Conservation (phyloP, 2,329 filamentous ascomycete genomes). For the Teratosphaeria nubilosa region DNA sequence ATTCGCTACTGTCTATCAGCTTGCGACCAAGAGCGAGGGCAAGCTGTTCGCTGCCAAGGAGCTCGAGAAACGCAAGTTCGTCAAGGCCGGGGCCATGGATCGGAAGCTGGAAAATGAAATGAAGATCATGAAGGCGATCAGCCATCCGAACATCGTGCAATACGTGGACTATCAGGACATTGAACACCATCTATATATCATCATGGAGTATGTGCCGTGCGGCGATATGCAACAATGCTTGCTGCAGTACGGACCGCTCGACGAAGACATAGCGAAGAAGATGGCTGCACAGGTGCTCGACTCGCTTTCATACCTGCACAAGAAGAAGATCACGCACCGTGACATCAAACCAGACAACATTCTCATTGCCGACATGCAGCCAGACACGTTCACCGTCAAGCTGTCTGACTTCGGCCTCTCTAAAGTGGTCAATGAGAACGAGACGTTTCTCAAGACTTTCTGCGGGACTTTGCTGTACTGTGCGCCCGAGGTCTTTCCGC, state of each 20-base stretch:
- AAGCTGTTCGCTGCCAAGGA: conserved; percentile 84
- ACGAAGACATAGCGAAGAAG: conserved; percentile 57
- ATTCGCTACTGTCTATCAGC: conserved; percentile 86
- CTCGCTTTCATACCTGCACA: conserved; percentile 78
- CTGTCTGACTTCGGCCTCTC: conserved; percentile 94
- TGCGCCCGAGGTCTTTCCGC: conserved; percentile 89
- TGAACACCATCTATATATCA: conserved; percentile 75
- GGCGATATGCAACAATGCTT: conserved; percentile 77
- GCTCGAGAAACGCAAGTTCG: conserved; percentile 82
- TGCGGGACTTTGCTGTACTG: conserved; percentile 94
- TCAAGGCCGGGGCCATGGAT: conserved; percentile 83
- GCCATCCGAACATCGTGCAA: conserved; percentile 81
- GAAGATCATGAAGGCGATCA: conserved; percentile 80
- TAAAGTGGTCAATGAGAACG: conserved; percentile 74
- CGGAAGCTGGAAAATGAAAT: conserved; percentile 95
- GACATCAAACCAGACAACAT: conserved; percentile 99
- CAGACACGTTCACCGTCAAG: conserved; percentile 62
- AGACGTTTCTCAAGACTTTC: conserved; percentile 90
- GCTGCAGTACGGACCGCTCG: conserved; percentile 48
- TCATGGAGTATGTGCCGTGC: conserved; percentile 83
- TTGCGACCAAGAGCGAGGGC: conserved; percentile 78
- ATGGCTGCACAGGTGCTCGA: conserved; percentile 70
- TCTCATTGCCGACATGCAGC: conserved; percentile 61
- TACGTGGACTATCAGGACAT: conserved; percentile 85
- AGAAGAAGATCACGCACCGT: conserved; percentile 85